A percentile compares a stretch with the other conserved stretches of the same genome.
phyloP scores from a whole-genome alignment of 306 rosid genomes.

The Cucurbita moschata region DNA sequence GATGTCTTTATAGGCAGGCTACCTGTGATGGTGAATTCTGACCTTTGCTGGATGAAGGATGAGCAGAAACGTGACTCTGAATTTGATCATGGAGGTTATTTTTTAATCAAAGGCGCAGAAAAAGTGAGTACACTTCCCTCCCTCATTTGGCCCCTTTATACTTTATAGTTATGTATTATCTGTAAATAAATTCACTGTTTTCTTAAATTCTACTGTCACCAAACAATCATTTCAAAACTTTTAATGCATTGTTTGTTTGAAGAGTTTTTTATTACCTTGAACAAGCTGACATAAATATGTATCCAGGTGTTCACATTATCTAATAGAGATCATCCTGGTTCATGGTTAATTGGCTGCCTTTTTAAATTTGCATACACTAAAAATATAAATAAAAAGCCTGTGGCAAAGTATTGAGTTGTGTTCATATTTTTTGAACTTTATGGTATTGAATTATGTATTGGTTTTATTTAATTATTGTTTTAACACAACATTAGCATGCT shows the following conservation, averaged over 20 bases:
- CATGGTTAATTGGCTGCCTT: too few relatives aligned
- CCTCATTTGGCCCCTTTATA: neutral
- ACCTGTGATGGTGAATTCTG: constrained; percentile 91
- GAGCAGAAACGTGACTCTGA: constrained; percentile 66
- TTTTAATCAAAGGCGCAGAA: constrained; percentile 83
- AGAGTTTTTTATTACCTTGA: neutral
- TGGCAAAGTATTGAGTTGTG: neutral
- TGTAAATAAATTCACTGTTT: neutral
- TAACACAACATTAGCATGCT: neutral
- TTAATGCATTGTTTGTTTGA: neutral
- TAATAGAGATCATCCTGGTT: too few relatives aligned
- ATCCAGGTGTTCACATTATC: neutral
- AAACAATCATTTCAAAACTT: neutral
- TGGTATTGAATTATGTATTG: neutral
- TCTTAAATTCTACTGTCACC: neutral
- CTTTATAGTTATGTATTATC: neutral
- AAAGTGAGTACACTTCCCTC: constrained; percentile 36
- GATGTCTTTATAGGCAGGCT: constrained; percentile 57
- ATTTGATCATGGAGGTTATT: constrained; percentile 86
- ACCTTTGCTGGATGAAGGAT: constrained; percentile 77
- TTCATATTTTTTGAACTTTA: too few relatives aligned
- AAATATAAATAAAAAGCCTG: too few relatives aligned
- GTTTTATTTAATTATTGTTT: neutral
- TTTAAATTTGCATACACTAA: too few relatives aligned
- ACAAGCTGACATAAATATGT: neutral